These are phyloP conservation scores for Phytophthora ohioensis DNA, from an alignment of 352 stramenopile genomes.

Conservation along the genomic window DNA sequence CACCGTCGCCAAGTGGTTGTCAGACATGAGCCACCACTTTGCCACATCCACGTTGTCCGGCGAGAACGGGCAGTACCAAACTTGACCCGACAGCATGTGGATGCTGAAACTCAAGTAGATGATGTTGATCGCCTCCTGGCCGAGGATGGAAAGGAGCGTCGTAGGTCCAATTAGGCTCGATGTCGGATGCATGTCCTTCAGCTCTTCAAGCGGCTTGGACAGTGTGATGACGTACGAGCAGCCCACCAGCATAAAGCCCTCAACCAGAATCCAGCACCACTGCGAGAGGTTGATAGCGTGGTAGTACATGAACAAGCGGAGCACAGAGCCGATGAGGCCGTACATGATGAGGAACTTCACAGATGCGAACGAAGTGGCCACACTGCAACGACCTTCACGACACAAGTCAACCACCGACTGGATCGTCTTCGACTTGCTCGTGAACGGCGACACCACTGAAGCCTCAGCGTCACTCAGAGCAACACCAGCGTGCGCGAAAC, in stretches of 20 bases:
- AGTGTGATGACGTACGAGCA: constrained; percentile 81
- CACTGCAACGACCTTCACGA: constrained; percentile 84
- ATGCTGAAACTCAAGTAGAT: constrained; percentile 47
- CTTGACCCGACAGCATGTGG: constrained; percentile 39
- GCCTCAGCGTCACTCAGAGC: constrained; percentile 91
- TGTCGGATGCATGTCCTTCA: constrained; percentile 40
- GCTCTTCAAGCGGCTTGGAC: constrained; percentile 52
- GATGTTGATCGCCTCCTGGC: constrained; percentile 64
- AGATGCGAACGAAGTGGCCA: constrained; percentile 85
- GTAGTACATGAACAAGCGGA: constrained; percentile 78
- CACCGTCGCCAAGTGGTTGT: constrained; percentile 51
- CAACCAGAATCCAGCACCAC: constrained; percentile 76
- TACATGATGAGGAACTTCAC: constrained; percentile 93
- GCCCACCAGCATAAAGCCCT: constrained; percentile 70
- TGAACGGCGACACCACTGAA: constrained; percentile 90
- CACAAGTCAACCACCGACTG: constrained; percentile 79
- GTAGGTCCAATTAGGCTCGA: constrained; percentile 67
- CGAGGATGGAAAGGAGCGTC: constrained; percentile 54
- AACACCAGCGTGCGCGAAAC: constrained; percentile 91
- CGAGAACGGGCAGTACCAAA: constrained; percentile 57
- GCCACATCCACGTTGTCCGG: constrained; percentile 47
- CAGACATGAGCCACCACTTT: constrained; percentile 59
- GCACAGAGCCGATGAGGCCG: constrained; percentile 72
- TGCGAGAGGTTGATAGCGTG: constrained; percentile 75
- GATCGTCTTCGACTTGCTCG: constrained; percentile 54